Conservation (phyloP, 2,329 filamentous ascomycete genomes). For the Aspergillus fumigatus region DNA sequence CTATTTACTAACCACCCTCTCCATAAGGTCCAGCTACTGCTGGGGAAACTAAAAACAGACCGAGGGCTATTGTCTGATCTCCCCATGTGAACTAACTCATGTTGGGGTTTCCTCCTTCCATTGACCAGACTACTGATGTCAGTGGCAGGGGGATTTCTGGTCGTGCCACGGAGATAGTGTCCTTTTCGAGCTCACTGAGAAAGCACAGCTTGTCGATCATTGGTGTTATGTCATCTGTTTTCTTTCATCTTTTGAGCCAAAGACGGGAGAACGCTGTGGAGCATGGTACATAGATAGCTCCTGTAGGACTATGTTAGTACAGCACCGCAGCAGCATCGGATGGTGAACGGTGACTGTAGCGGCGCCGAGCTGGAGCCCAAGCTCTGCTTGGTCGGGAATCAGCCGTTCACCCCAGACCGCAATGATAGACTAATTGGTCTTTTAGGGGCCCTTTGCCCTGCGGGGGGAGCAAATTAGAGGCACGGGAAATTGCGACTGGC, state of each 20-base stretch:
- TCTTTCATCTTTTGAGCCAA: not conserved
- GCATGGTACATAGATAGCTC: too few relatives aligned
- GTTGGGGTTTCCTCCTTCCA: not conserved
- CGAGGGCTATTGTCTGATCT: slow-evolving; percentile 11
- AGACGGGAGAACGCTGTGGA: not conserved
- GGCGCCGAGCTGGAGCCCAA: slow-evolving; percentile 5
- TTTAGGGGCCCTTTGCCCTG: slow-evolving; percentile 6
- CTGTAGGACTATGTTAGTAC: too few relatives aligned
- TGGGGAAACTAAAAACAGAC: slow-evolving; percentile 2
- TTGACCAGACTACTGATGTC: slow-evolving; percentile 8
- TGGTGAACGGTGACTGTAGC: too few relatives aligned
- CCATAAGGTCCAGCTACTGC: slow-evolving; percentile 7
- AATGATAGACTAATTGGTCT: not conserved
- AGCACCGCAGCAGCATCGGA: too few relatives aligned
- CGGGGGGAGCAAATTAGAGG: slow-evolving; percentile 6
- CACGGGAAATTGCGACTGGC: slow-evolving; percentile 15
- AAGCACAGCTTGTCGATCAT: slow-evolving; percentile 8
- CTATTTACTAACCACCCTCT: slow-evolving; percentile 1
- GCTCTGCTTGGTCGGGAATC: slow-evolving; percentile 5
- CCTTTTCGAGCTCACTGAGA: slow-evolving; percentile 7
- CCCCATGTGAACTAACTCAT: slow-evolving; percentile 18
- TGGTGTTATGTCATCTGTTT: not conserved
- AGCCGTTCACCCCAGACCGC: slow-evolving; percentile 6
- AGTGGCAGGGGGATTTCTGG: slow-evolving; percentile 4
- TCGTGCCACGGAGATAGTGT: slow-evolving; percentile 9